Base-by-base conservation (phyloP, 352 stramenopile species). In the Phytophthora uliginosa region DNA sequence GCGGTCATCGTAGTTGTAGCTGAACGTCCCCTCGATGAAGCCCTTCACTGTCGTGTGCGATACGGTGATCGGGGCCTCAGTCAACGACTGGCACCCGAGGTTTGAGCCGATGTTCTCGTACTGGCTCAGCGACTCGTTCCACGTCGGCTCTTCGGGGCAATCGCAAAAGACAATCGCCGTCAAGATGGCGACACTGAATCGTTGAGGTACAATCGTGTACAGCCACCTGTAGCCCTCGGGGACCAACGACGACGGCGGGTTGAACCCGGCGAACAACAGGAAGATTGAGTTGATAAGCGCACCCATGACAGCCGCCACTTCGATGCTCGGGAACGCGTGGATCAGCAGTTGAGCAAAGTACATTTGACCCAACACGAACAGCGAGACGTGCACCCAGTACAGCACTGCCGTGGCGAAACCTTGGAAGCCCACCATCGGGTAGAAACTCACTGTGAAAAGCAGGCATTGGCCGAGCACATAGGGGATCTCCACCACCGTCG, bases 321-420 rank as follows among this genome's bases (percentile, higher is more conserved):
- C 59, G 20, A 66, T 66, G 36, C 59, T 66, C 59, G 59, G 59
- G 59, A 66, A 66, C 47, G 59, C 59, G 47, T 66, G 59, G 59
- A 58, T 58, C 59, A 66, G 59, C n/a, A 66, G 59, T 20, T 66
- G 59, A 18, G 59, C 59, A 8, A 66, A 66, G 59, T 66, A 66
- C 59, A 66, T 66, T 28, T 66, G 59, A 15, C 59, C 59, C 59
- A 66, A 22, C 24, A 66, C 59, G 59, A 66, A 66, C 33, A 66
- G 22, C 9, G 59, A 66, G 10, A 58, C 31, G 22, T 66, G 59
- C 13, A 66, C 20, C 59, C 59, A 66, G 59, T 58, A 66, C 20
- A 66, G 20, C 47, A 66, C 59, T n/a, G 59, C 59, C 31, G 59
- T 66, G 4, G 59, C 47, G 59, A 66, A 66, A 20, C 59, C 59